Percentiles rank a stretch among this genome's conserved stretches.
Evolutionary conservation across 2,329 filamentous ascomycete genomes (phyloP).

Genomic region (Chaetomium olivaceum): DNA sequence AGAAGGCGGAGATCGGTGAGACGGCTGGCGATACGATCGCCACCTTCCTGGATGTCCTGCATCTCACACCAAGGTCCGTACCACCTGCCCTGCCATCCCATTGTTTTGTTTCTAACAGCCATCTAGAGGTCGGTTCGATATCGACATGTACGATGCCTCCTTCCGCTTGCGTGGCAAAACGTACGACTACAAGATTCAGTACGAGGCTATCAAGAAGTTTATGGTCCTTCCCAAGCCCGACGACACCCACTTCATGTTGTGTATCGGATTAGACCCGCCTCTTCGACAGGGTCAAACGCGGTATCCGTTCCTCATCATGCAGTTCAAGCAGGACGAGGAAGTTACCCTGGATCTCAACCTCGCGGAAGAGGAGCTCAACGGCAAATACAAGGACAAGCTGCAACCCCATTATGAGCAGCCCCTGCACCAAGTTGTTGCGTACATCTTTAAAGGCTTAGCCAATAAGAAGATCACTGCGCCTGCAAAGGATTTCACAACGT

Average conservation of each 20-base stretch:
- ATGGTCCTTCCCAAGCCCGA: constrained; percentile 99
- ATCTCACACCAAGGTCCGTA: constrained; percentile 83
- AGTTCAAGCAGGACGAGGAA: constrained; percentile 97
- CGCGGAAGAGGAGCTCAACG: constrained; percentile 81
- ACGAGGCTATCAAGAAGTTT: constrained; percentile 97
- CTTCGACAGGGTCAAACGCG: constrained; percentile 95
- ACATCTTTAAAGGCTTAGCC: constrained; percentile 91
- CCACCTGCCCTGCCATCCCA: not conserved
- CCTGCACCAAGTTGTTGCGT: constrained; percentile 88
- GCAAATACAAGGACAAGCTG: constrained; percentile 85
- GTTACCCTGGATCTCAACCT: constrained; percentile 96
- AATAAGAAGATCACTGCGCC: constrained; percentile 95
- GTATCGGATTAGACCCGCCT: constrained; percentile 90
- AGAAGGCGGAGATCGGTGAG: constrained; percentile 98
- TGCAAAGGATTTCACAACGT: constrained; percentile 88
- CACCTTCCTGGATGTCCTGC: constrained; percentile 93
- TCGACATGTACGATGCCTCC: constrained; percentile 98
- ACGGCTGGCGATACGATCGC: constrained; percentile 98
- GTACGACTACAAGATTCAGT: constrained; percentile 99
- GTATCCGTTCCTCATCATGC: constrained; percentile 98
- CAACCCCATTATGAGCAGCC: constrained; percentile 90
- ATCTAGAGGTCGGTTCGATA: constrained; percentile 92
- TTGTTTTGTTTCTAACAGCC: constrained; percentile 8
- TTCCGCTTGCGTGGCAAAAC: constrained; percentile 98
- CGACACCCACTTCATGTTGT: constrained; percentile 92